Evolutionary conservation across 495 filamentous ascomycete species (phyloP).

Genomic region (Daldinia grandis): DNA sequence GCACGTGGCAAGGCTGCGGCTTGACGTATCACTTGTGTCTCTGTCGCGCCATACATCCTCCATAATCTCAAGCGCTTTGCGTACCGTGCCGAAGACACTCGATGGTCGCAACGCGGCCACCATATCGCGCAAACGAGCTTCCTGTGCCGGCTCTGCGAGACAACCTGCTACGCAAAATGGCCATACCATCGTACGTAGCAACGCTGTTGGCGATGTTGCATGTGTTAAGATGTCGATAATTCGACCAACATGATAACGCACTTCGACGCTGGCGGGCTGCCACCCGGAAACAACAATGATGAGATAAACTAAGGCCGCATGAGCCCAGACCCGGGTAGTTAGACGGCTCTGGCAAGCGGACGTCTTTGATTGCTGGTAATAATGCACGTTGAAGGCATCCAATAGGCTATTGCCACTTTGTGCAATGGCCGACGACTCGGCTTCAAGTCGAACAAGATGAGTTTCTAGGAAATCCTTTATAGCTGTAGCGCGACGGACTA

Average conservation of each 20-base stretch:
- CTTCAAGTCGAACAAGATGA: background rate
- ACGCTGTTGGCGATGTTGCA: slow-evolving; percentile 21
- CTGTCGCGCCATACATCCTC: slow-evolving; percentile 58
- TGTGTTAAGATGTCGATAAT: slow-evolving; percentile 24
- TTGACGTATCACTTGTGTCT: background rate
- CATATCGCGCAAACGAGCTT: slow-evolving; percentile 52
- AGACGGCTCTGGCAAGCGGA: background rate
- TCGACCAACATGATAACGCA: background rate
- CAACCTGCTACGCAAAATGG: slow-evolving; percentile 63
- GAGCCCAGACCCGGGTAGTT: background rate
- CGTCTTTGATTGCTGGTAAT: background rate
- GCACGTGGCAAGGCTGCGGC: background rate
- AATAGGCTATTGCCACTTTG: background rate
- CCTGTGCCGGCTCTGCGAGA: slow-evolving; percentile 54
- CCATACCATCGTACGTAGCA: slow-evolving; percentile 59
- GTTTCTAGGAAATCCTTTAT: background rate
- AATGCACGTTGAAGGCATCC: background rate
- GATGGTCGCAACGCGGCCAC: slow-evolving; percentile 50
- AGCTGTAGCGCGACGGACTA: background rate
- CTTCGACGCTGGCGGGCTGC: background rate
- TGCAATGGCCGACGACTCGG: background rate
- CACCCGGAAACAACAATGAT: background rate
- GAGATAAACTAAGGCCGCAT: background rate
- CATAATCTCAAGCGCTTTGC: slow-evolving; percentile 60
- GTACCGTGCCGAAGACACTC: slow-evolving; percentile 55